Base-by-base conservation (phyloP, 306 rosid species). In the Malus sieversii region DNA sequence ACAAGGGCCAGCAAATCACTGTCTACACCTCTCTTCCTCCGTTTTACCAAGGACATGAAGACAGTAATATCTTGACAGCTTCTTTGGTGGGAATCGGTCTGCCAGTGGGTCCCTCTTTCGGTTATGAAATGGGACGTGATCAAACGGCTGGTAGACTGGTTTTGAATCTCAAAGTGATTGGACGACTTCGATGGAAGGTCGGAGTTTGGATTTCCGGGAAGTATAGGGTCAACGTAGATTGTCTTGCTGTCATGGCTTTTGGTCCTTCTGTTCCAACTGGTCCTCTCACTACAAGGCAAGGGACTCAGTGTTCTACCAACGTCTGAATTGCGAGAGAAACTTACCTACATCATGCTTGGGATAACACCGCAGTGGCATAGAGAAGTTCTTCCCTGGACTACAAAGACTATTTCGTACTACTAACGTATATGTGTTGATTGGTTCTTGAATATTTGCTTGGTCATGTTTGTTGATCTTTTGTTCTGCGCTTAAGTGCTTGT, bases 181-280 rank as follows among this genome's bases (percentile, higher is more conserved):
- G 98, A 4, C 82, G 84, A 68, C 87, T 96, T 44, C 82, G 98
- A 23, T 96, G 99, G 99, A 92, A 91, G 69, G 87, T 96, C 2
- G 98, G 96, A 64, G 90, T 91, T 51, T 96, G 99, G 99, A 96
- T 96, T 42, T 92, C 99, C 27, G 92, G 99, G 3, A 85, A 77
- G 59, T 89, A 91, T 66, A 84, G 96, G 71, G 90, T 96, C 27
- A 80, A 70, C 74, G 90, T 92, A 63, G 77, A 88, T 51, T 96
- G 99, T 81, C 86, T 89, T 83, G 90, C 98, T 15, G 74, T 87
- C 13, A 53, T 86, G 84, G 82, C 86, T 20, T 85, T 92, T 81
- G 97, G 93, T 45, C 86, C 88, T 20, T 33, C 88, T 60, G 10
- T 85, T 46, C 77, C 88, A 30, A 15, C 85, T 0, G 83, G 79